Conservation (phyloP, 176 grass and related monocot genomes). For the Oryza australiensis region DNA sequence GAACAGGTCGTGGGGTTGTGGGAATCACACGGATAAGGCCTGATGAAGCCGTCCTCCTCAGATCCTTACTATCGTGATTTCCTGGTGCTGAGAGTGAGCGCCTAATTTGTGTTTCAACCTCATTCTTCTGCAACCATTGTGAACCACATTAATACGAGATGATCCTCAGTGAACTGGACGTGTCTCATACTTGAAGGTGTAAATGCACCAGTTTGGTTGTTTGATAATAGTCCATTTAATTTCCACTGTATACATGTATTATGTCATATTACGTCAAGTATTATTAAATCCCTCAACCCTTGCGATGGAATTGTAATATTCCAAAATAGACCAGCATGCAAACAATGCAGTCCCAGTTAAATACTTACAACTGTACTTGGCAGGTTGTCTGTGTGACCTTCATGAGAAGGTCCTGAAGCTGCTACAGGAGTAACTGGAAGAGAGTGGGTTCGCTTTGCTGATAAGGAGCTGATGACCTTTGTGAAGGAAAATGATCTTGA, state of each 20-base stretch:
- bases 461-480: constrained; percentile 59
- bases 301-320: not conserved
- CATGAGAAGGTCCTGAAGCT: constrained; percentile 25
- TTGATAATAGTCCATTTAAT: not conserved
- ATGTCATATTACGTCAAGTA: not conserved
- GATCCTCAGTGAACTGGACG: not conserved
- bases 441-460: constrained; percentile 62
- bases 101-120: constrained; percentile 52
- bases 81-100: constrained; percentile 75
- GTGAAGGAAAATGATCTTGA: constrained; percentile 63
- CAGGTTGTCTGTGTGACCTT: constrained; percentile 44
- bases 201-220: not conserved
- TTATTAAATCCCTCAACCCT: not conserved
- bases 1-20: constrained; percentile 57
- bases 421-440: constrained; percentile 73
- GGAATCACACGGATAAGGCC: constrained; percentile 71
- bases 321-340: not conserved
- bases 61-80: constrained; percentile 58
- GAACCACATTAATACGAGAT: not conserved
- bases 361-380: constrained; percentile 58
- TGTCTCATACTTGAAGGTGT: not conserved
- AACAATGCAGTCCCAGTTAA: not conserved
- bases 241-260: not conserved
- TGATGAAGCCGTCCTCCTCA: constrained; percentile 67
- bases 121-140: constrained; percentile 2